Evolutionary conservation across 2,329 filamentous ascomycete genomes (phyloP), one percentile per base, ranked within the genome.

Genomic region (Aspergillus sp.): DNA sequence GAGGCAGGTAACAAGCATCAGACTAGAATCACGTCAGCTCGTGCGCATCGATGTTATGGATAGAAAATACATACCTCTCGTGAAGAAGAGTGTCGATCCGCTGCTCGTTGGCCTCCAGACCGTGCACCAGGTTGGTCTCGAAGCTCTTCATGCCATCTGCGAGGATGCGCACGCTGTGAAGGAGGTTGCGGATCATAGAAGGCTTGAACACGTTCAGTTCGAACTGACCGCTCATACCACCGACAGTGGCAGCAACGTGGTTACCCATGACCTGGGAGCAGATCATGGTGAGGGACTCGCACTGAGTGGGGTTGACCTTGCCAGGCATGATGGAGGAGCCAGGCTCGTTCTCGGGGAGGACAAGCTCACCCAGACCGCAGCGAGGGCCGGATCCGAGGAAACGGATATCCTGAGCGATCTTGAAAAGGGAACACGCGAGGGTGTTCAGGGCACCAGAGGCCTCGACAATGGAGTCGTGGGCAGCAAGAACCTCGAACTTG

Each of bases 121-220:
- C 94, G 41, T 79, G 84, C 17, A 99, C 88, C 29, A 97, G 81
- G 78, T 97, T 93, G 81, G 90, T 89, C 79, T 96, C 90, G 71
- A 99, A 97, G 59, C 90, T 95, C 67, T 83, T 84, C 92, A 97
- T 97, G 65, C 89, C 90, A 69, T 99, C 94, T 32, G 90, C 82
- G 52, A 99, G 79, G 56, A 99, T 86, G 60, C 93, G 86, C 52
- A 88, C 81, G 78, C 91, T 96, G 83, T 97, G 94, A 36, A 99
- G 83, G 61, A 97, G 80, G 79, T 97, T 97, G 75, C 88, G 84
- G 76, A 97, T 97, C 72, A 99, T 83, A 54, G 97, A 84, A 41
- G 94, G 94, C 83, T 97, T 97, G 85, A 96, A 99, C 51, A 97
- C 94, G 76, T 97, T 99, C 63, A 99, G 84, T 78, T 97, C 94